phyloP scores from a whole-genome alignment of 352 stramenopile genomes.

The Phytophthora kernoviae region DNA sequence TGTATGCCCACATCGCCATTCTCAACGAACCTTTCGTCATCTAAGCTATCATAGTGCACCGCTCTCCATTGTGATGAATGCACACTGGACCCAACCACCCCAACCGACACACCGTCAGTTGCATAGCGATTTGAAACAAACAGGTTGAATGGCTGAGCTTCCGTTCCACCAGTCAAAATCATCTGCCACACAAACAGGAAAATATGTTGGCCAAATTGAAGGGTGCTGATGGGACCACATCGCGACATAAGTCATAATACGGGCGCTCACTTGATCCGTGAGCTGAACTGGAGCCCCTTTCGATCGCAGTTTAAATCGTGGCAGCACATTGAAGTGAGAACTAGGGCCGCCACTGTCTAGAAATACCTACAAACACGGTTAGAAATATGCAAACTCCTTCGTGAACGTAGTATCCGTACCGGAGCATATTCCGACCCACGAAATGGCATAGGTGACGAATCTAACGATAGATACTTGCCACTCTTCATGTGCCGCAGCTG shows the following conservation, averaged over 20 bases:
- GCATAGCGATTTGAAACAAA: slow-evolving; percentile 66
- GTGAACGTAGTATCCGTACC: slow-evolving; percentile 28
- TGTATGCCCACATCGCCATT: slow-evolving; percentile 6
- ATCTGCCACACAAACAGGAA: slow-evolving; percentile 36
- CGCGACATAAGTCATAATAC: not conserved
- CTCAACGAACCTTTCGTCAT: slow-evolving; percentile 13
- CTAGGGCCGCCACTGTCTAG: slow-evolving; percentile 49
- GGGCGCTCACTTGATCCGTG: slow-evolving; percentile 57
- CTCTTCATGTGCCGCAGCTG: slow-evolving; percentile 71
- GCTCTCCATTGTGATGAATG: slow-evolving; percentile 67
- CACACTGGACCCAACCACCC: slow-evolving; percentile 57
- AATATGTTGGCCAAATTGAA: not conserved
- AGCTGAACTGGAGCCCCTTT: slow-evolving; percentile 68
- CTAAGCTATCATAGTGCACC: slow-evolving; percentile 56
- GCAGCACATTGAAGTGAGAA: slow-evolving; percentile 58
- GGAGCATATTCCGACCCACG: slow-evolving; percentile 57
- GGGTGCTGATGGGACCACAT: not conserved
- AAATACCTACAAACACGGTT: slow-evolving; percentile 45
- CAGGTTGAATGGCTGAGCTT: slow-evolving; percentile 55
- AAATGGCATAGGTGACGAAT: slow-evolving; percentile 47
- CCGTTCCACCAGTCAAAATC: slow-evolving; percentile 52
- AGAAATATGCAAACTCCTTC: not conserved
- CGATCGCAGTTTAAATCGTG: slow-evolving; percentile 67
- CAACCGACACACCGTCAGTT: slow-evolving; percentile 33
- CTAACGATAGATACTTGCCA: slow-evolving; percentile 59